Base-by-base conservation (phyloP, 257 asterid genomes). In the Perilla frutescens region DNA sequence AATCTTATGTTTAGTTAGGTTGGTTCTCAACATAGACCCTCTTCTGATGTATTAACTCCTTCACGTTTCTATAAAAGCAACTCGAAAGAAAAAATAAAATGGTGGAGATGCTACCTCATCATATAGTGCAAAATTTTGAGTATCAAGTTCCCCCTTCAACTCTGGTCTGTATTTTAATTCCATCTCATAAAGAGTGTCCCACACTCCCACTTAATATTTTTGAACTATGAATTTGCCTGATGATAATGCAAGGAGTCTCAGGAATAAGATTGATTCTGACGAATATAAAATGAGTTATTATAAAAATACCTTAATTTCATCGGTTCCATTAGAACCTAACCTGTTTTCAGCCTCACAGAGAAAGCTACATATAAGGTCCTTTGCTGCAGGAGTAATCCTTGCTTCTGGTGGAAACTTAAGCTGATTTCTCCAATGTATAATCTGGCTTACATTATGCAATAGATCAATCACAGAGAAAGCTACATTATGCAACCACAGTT, bases 161-260 rank as follows among this genome's bases (percentile, higher is more conserved):
- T 86, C 93, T n/a, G 97, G 96, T 76, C 84, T 89, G 65, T 83
- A 91, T 69, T 96, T 95, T 59, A 95, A 95, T 49, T 88, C 95
- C 87, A 87, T 84, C 39, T 79, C 84, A 79, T 91, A 91, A 73
- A 91, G 90, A 70, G 66, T 81, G 78, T n/a, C n/a, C n/a, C n/a
- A n/a, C n/a, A n/a, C n/a, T 88, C 93, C 96, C 97, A 91, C 3
- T 70, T 70, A 57, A 85, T 72, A 66, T 76, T 94, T 81, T 80
- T 89, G 89, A 91, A 91, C 97, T 96, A 91, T 26, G 96, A 90
- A 78, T 91, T 96, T 64, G 81, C 89, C 97, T 91, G 79, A 78
- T 39, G n/a, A 57, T 43, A 56, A 67, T 15, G 51, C 29, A 31
- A 9, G 39, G 15, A 56, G 41, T 10, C n/a, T n/a, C 40, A 65